Evolutionary conservation across 164 flowering plant genomes (phyloP).

Genomic region (Macadamia integrifolia): DNA sequence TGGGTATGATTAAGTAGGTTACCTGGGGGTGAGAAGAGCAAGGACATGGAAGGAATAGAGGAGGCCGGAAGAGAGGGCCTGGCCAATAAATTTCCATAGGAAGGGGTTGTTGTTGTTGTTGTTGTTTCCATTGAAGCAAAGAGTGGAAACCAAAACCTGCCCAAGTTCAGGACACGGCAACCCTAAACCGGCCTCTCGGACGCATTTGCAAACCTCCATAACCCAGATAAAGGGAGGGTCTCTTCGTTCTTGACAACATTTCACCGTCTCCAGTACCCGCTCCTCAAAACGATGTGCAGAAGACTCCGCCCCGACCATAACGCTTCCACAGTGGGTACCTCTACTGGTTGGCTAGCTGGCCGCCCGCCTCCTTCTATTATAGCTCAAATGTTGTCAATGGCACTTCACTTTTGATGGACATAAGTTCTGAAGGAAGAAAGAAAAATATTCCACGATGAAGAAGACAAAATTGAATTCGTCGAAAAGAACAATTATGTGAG

Average conservation of each 20-base stretch:
- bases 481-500: no score
- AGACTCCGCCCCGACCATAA: no score
- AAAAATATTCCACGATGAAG: no score
- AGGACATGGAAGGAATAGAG: constrained; percentile 55
- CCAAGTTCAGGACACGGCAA: constrained; percentile 46
- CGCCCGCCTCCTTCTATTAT: no score
- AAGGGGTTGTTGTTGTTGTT: constrained; percentile 30
- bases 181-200: constrained; percentile 21
- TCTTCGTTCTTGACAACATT: constrained; percentile 30
- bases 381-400: no score
- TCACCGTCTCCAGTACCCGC: constrained; percentile 35
- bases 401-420: no score
- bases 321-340: no score
- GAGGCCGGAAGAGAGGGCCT: constrained; percentile 40
- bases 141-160: constrained; percentile 33
- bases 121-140: constrained; percentile 39
- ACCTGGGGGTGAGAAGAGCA: constrained; percentile 58
- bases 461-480: no score
- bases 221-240: constrained; percentile 46
- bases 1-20: neutral
- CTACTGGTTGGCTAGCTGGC: no score
- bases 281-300: constrained; percentile 17
- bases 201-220: constrained; percentile 30
- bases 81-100: constrained; percentile 54
- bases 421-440: no score